Evolutionary conservation across 345 rosid species (phyloP).

Genomic region (Gossypium anomalum): DNA sequence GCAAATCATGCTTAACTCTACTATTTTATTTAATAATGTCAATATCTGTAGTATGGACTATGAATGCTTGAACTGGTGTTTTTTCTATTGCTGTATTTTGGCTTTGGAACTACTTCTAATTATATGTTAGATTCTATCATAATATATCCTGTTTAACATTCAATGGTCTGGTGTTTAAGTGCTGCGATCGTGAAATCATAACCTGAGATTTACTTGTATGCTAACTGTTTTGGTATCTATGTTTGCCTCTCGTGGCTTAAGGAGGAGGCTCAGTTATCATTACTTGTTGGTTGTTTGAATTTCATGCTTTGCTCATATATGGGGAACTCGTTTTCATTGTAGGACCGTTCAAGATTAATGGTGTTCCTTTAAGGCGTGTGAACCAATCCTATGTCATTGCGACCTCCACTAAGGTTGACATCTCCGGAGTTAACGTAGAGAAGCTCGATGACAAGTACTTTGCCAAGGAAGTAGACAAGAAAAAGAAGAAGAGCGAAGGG

Average conservation of each 20-base stretch:
- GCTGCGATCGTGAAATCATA: no score
- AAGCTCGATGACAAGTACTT: constrained; percentile 65
- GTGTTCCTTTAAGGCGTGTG: constrained; percentile 68
- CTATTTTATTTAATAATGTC: no score
- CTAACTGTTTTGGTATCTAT: not conserved
- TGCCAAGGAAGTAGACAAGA: constrained; percentile 66
- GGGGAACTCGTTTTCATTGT: not conserved
- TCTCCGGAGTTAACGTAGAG: constrained; percentile 45
- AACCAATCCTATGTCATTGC: constrained; percentile 65
- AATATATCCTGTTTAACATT: no score
- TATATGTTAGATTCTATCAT: not conserved
- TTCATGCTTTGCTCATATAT: not conserved
- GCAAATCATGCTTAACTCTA: no score
- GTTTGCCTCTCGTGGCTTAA: not conserved
- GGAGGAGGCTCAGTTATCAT: not conserved
- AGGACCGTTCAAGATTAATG: constrained; percentile 83
- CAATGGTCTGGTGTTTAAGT: not conserved
- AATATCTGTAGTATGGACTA: no score
- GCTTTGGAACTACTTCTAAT: not conserved
- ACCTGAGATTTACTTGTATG: not conserved
- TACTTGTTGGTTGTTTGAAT: not conserved
- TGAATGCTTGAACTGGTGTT: not conserved
- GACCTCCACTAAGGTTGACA: constrained; percentile 69
- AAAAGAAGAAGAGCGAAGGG: constrained; percentile 67
- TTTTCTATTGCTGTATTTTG: not conserved